phyloP scores from a whole-genome alignment of 306 rosid genomes.

The Vigna angularis region DNA sequence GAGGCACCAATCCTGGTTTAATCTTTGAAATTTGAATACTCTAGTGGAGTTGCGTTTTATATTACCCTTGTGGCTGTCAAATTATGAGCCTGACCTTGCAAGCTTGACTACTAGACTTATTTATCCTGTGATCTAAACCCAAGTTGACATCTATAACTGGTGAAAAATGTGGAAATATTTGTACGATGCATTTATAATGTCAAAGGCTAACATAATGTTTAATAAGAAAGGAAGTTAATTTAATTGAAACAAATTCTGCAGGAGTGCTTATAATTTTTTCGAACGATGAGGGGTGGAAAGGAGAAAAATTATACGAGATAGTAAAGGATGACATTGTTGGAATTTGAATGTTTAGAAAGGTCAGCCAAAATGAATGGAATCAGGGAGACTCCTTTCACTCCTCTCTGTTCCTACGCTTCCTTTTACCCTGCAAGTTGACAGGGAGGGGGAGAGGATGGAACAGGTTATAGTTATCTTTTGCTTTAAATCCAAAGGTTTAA shows the following conservation, averaged over 20 bases:
- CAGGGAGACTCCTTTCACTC: neutral
- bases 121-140: neutral
- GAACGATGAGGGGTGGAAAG: neutral
- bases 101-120: slow-evolving; percentile 29
- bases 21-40: slow-evolving; percentile 16
- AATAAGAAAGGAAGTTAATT: neutral
- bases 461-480: neutral
- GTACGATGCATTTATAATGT: neutral
- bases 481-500: neutral
- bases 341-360: slow-evolving; percentile 15
- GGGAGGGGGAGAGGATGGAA: neutral
- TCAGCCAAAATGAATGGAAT: neutral
- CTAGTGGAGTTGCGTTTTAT: slow-evolving; percentile 18
- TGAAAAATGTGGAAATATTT: slow-evolving; percentile 15
- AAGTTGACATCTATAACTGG: neutral
- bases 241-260: neutral
- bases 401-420: neutral
- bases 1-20: neutral
- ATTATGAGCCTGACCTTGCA: slow-evolving; percentile 27
- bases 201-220: neutral
- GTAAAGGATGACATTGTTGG: neutral
- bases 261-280: neutral
- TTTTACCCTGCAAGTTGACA: slow-evolving; percentile 9
- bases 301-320: neutral
- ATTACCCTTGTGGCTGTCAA: slow-evolving; percentile 15